phyloP scores from a whole-genome alignment of 306 rosid species.

The Trifolium repens region DNA sequence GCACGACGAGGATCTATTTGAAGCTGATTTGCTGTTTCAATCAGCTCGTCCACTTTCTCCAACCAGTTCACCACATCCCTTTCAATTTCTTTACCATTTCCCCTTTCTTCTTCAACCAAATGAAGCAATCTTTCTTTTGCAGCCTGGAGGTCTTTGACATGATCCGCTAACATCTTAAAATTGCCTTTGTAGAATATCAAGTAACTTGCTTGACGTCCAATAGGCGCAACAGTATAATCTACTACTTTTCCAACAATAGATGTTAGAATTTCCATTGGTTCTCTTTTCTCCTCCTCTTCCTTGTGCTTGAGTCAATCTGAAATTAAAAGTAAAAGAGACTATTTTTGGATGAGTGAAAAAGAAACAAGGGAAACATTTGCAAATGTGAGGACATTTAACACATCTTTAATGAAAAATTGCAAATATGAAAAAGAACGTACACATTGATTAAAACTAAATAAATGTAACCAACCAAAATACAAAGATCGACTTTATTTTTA shows the following conservation, averaged over 20 bases:
- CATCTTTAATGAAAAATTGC: no score
- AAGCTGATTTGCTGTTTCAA: background rate
- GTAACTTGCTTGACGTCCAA: background rate
- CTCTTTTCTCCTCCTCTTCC: background rate
- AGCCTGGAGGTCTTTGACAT: background rate
- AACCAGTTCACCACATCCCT: no score
- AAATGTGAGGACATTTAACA: background rate
- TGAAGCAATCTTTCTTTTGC: background rate
- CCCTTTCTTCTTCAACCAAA: background rate
- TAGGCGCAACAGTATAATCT: background rate
- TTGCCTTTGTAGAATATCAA: background rate
- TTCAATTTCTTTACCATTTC: background rate
- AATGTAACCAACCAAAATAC: no score
- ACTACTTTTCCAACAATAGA: background rate
- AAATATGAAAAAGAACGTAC: no score
- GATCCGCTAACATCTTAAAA: background rate
- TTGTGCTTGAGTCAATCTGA: background rate
- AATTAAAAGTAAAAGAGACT: background rate
- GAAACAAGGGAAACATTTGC: background rate
- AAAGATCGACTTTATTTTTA: no score
- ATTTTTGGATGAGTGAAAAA: background rate
- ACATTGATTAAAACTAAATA: no score
- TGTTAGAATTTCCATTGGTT: background rate
- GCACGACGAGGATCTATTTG: background rate
- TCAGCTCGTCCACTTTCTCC: no score